Evolutionary conservation across 148 eudicot genomes (phyloP), one percentile per base, ranked within the genome.

Genomic region (Chenopodium suecicum): DNA sequence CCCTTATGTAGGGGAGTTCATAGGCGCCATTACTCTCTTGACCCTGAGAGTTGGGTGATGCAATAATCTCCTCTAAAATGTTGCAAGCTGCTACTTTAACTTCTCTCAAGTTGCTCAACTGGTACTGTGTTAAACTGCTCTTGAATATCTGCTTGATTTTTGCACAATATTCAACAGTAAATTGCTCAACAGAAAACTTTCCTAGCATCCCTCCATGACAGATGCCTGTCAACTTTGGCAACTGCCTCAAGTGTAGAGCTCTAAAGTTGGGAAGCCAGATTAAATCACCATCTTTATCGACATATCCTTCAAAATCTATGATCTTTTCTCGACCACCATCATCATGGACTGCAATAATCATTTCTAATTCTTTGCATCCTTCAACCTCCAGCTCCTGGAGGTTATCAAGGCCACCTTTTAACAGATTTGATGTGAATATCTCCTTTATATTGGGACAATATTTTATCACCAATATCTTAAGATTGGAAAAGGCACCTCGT

Each of bases 341-440:
- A 31, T 82, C 77, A 50, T 75, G 14, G 44, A 7, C 31, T 56
- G 76, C 62, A 70, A 62, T 73, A 2, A 82, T 77, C 58, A 63
- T 37, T 71, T 77, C 80, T 25, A 82, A 44, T 71, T 82, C 84
- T 37, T 77, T 65, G 17, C 84, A 82, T 46, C 80, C 80, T 70
- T 82, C 84, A 60, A 82, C 72, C 70, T 82, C 77, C n/a, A 77
- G 76, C 80, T 82, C 76, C 16, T 82, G 84, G 64, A 82, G 84
- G 23, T 71, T 77, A 16, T 60, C 64, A 58, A 82, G 80, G 37
- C 68, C 34, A 4, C 76, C 78, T 11, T 77, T 46, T 31, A 82
- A 44, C 44, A 76, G 67, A 69, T 64, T 76, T 68, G 58, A 11
- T 34, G 84, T 82, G 54, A 82, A 77, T 20, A 82, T 63, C 77